These are phyloP conservation scores for Misopates orontium DNA, from an alignment of 257 asterid genomes.

Conservation along the genomic window DNA sequence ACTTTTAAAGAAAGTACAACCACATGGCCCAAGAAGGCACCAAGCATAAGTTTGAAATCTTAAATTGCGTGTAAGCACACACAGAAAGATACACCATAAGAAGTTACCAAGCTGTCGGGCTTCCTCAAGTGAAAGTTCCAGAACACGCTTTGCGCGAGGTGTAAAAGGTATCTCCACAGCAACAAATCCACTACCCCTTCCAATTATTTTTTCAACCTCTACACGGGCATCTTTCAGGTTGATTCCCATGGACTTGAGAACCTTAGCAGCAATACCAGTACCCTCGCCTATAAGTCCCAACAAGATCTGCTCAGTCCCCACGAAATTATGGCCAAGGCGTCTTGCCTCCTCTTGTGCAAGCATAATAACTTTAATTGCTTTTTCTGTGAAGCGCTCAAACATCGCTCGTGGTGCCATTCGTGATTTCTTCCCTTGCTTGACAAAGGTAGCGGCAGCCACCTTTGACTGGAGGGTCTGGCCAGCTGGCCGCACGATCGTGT, in stretches of 20 bases:
- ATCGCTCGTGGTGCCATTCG: constrained; percentile 72
- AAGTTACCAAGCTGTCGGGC: constrained; percentile 94
- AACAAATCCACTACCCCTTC: constrained; percentile 97
- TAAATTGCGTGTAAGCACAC: not conserved
- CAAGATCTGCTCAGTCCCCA: constrained; percentile 95
- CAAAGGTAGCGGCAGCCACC: constrained; percentile 51
- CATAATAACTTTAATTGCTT: constrained; percentile 95
- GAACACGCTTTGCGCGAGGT: constrained; percentile 96
- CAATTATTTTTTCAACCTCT: constrained; percentile 96
- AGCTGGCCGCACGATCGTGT: constrained; percentile 43
- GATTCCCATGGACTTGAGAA: constrained; percentile 95
- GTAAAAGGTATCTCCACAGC: constrained; percentile 99
- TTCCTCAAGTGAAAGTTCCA: constrained; percentile 96
- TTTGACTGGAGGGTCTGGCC: constrained; percentile 66
- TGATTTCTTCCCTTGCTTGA: constrained; percentile 46
- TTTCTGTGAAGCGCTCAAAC: constrained; percentile 98
- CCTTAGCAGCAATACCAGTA: constrained; percentile 99
- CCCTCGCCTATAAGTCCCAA: constrained; percentile 98
- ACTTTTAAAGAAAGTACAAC: not conserved
- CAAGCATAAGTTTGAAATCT: not conserved
- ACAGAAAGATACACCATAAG: constrained; percentile 3
- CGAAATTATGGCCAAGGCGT: constrained; percentile 92
- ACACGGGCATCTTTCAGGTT: constrained; percentile 98
- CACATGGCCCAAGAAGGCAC: constrained; percentile 29
- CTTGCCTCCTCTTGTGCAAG: constrained; percentile 99